phyloP scores from a whole-genome alignment of 83 land plant species.

The Thuja plicata region DNA sequence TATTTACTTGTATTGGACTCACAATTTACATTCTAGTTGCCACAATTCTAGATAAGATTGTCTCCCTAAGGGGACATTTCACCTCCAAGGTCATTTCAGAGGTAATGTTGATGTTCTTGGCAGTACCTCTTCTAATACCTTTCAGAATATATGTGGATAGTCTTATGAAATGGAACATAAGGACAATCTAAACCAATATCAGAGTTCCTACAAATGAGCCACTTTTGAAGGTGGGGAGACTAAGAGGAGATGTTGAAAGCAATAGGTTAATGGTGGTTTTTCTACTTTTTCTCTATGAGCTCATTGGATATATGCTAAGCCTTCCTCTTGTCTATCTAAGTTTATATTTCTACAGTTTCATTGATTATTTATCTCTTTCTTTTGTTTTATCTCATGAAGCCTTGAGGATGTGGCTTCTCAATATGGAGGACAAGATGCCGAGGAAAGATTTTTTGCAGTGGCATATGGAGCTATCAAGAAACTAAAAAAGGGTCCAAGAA shows the following conservation, averaged over 20 bases:
- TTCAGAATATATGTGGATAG: not conserved
- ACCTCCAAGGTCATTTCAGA: constrained; percentile 13
- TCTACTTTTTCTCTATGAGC: not conserved
- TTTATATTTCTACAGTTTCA: too few species aligned
- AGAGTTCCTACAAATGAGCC: not conserved
- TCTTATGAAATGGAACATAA: not conserved
- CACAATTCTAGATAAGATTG: constrained; percentile 12
- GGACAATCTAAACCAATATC: not conserved
- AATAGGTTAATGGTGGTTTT: not conserved
- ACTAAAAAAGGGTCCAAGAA: constrained; percentile 28
- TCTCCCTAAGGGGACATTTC: not conserved
- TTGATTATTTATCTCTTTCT: not conserved
- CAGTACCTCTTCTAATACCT: too few species aligned
- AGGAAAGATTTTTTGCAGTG: constrained; percentile 20
- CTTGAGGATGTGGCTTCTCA: not conserved
- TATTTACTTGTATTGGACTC: constrained; percentile 10
- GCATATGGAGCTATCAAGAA: constrained; percentile 40
- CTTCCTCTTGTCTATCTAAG: not conserved
- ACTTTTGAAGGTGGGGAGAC: not conserved
- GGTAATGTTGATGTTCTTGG: constrained; percentile 15
- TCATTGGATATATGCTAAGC: not conserved
- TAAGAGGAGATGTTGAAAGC: not conserved
- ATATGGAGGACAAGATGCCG: not conserved
- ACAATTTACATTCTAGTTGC: constrained; percentile 18
- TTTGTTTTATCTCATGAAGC: not conserved